Evolutionary conservation across 176 grass and related monocot genomes (phyloP).

Genomic region (Eleusine indica): DNA sequence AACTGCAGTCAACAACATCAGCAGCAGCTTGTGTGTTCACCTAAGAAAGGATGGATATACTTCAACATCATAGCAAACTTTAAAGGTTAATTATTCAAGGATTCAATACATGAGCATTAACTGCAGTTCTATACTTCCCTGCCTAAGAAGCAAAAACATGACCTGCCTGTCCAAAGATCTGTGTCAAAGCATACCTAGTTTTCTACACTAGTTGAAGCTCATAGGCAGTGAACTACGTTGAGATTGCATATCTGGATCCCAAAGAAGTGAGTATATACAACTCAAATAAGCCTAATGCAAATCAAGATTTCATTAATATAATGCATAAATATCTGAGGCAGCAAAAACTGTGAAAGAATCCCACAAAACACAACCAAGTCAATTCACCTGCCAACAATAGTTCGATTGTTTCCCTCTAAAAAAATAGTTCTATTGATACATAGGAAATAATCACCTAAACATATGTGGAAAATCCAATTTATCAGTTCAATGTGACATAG

Average conservation of each 20-base stretch:
- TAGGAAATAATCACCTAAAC: neutral
- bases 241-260: neutral
- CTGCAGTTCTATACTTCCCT: neutral
- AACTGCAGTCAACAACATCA: constrained; percentile 74
- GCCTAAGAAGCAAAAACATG: neutral
- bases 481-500: neutral
- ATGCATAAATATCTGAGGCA: neutral
- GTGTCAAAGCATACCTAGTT: neutral
- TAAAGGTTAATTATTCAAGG: neutral
- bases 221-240: neutral
- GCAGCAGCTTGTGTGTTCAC: constrained; percentile 81
- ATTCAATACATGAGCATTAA: constrained; percentile 5
- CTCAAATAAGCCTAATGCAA: neutral
- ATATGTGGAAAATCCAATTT: neutral
- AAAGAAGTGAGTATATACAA: neutral
- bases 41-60: constrained; percentile 34
- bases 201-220: neutral
- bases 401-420: no score
- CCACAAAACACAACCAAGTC: neutral
- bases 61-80: constrained; percentile 21
- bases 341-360: neutral
- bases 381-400: neutral
- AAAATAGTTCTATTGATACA: neutral
- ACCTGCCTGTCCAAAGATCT: neutral
- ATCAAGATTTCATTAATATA: neutral